phyloP scores from a whole-genome alignment of 495 filamentous ascomycete genomes.

The Podospora didyma region DNA sequence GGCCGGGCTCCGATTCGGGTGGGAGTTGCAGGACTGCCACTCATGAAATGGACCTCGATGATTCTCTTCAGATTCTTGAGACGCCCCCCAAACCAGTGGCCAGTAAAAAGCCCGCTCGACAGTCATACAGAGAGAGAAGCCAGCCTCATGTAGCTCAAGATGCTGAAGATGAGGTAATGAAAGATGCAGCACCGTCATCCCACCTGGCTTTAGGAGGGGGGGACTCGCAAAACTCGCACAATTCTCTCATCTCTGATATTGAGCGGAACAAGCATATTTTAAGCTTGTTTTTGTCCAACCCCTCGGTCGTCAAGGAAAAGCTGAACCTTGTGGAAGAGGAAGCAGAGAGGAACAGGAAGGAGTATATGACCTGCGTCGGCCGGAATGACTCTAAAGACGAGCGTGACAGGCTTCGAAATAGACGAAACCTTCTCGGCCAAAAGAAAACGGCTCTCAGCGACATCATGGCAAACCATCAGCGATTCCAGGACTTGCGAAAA shows the following conservation, averaged over 20 bases:
- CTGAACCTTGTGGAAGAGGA: conserved; percentile 20
- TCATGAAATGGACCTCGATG: conserved; percentile 16
- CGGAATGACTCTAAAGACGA: conserved; percentile 27
- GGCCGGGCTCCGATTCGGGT: not conserved
- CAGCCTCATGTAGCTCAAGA: not conserved
- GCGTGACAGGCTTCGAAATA: conserved; percentile 30
- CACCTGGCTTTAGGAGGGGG: not conserved
- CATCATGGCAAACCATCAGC: conserved; percentile 24
- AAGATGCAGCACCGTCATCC: not conserved
- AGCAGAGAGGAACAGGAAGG: conserved; percentile 29
- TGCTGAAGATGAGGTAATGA: not conserved
- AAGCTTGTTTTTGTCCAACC: conserved; percentile 27
- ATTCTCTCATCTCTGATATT: conserved; percentile 12
- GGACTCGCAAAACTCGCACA: not conserved
- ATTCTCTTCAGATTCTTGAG: not conserved
- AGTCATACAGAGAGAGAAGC: not conserved
- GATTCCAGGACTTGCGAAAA: conserved; percentile 23
- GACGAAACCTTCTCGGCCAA: conserved; percentile 27
- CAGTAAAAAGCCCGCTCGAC: not conserved
- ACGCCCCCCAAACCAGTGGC: not conserved
- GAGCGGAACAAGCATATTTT: conserved; percentile 29
- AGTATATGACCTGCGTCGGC: conserved; percentile 29
- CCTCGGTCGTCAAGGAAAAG: conserved; percentile 30
- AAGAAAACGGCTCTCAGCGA: conserved; percentile 30
- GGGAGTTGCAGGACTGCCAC: conserved; percentile 1